Evolutionary conservation across 1,284 basidiomycete genomes (phyloP).

Genomic region (Pseudozyma tsukubaensis): DNA sequence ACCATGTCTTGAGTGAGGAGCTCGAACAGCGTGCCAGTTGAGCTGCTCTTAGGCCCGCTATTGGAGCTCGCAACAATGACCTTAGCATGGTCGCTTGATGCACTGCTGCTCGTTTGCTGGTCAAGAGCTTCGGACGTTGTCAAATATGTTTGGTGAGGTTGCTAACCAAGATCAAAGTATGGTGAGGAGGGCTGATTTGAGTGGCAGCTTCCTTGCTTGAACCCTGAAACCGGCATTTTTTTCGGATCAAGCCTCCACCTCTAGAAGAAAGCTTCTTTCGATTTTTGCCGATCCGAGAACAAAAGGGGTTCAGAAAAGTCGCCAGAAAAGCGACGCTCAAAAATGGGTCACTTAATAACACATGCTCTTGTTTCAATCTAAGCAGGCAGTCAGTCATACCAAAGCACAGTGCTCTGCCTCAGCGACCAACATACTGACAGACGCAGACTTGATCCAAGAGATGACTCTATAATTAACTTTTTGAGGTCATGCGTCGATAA

Average conservation of each 20-base stretch:
- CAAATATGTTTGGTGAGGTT: too few relatives aligned
- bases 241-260: conserved; percentile 7
- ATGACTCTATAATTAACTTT: too few relatives aligned
- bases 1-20: too few relatives aligned
- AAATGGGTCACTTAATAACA: background rate
- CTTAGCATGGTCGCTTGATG: conserved; percentile 8
- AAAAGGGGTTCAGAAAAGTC: background rate
- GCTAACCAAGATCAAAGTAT: too few relatives aligned
- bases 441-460: too few relatives aligned
- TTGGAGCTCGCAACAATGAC: background rate
- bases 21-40: background rate
- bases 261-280: background rate
- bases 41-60: background rate
- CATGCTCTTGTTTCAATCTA: background rate
- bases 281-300: background rate
- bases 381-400: too few relatives aligned
- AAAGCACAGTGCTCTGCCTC: too few relatives aligned
- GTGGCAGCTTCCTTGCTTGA: conserved; percentile 4
- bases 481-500: too few relatives aligned
- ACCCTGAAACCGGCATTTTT: conserved; percentile 28
- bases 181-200: too few relatives aligned
- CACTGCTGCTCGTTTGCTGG: too few relatives aligned
- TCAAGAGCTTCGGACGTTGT: too few relatives aligned
- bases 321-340: background rate
- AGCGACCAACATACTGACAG: too few relatives aligned